Evolutionary conservation across 306 rosid genomes (phyloP), one percentile per base, ranked within the genome.

Genomic region (Macrotyloma uniflorum): DNA sequence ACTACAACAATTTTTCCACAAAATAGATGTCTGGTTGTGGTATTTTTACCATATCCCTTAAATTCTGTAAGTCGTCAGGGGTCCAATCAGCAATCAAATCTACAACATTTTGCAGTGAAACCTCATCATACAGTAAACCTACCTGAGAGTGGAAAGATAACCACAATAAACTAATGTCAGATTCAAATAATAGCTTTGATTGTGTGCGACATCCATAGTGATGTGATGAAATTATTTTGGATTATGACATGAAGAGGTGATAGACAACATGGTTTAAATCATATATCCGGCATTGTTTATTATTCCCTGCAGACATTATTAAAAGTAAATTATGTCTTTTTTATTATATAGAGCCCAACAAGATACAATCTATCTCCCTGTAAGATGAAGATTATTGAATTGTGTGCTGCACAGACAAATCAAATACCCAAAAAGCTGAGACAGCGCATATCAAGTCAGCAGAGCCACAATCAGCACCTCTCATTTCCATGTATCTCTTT

Each of bases 401-500:
- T 13, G 14, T 26, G 38, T 12, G 14, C 2, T 23, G 62, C 62
- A 55, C n/a, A 40, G 18, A 33, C 45, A 63, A 55, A 23, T 11
- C n/a, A 55, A 23, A 0, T 84, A 91, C 98, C 98, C 97, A 93
- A 85, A 93, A 90, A 24, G 98, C 97, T 2, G 97, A 97, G 57
- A 91, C 68, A 82, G 96, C 93, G 72, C 96, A 91, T 70, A 93
- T 80, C 89, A 90, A 87, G 79, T 91, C 80, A 91, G 87, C 79
- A 80, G 98, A 91, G 0, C 97, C 96, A 57, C 90, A 90, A 89
- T 93, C 98, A 85, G 97, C 92, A 64, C 96, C 97, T 82, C 97
- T 88, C 97, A 93, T 93, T 86, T 93, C 98, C 92, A 93, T 72
- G 81, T 93, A 93, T 46, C 90, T 90, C 88, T 91, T 93, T 72